A percentile compares a stretch with the other conserved stretches of the same genome.
Evolutionary conservation across 164 flowering plant species (phyloP).

Genomic region (Paratinospora sagittata): DNA sequence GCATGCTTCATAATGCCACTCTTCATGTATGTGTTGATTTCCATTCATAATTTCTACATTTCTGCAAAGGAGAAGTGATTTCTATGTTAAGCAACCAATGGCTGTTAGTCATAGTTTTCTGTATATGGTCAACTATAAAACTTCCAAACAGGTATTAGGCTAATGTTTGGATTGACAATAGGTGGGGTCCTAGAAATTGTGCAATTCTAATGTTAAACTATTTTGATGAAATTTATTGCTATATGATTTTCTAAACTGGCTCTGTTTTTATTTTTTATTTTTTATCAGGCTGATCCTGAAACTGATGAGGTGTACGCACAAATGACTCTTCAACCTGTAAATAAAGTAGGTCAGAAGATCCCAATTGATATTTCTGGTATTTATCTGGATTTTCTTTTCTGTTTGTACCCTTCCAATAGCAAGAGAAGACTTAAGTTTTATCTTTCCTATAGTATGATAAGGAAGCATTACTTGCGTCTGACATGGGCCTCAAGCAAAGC

Average conservation of each 20-base stretch:
- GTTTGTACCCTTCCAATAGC: neutral
- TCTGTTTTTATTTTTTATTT: neutral
- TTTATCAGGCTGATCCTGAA: constrained; percentile 80
- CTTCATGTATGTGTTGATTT: constrained; percentile 66
- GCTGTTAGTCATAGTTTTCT: too few relatives aligned
- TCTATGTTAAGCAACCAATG: too few relatives aligned
- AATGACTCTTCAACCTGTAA: constrained; percentile 96
- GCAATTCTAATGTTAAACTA: neutral
- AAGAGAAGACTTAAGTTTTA: neutral
- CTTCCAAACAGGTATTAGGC: neutral
- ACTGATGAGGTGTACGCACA: constrained; percentile 97
- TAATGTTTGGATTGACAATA: neutral
- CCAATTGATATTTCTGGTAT: neutral
- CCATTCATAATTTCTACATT: neutral
- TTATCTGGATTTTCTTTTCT: neutral
- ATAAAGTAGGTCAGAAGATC: constrained; percentile 50
- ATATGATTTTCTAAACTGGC: constrained; percentile 5
- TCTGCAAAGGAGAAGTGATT: neutral
- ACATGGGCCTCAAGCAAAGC: constrained; percentile 80
- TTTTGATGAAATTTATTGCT: neutral
- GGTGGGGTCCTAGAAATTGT: neutral
- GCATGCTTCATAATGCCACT: constrained; percentile 86
- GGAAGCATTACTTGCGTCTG: constrained; percentile 79
- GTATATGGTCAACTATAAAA: too few relatives aligned
- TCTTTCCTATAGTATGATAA: constrained; percentile 58